Base-by-base conservation (phyloP, 306 rosid genomes). In the Sindora glabra region DNA sequence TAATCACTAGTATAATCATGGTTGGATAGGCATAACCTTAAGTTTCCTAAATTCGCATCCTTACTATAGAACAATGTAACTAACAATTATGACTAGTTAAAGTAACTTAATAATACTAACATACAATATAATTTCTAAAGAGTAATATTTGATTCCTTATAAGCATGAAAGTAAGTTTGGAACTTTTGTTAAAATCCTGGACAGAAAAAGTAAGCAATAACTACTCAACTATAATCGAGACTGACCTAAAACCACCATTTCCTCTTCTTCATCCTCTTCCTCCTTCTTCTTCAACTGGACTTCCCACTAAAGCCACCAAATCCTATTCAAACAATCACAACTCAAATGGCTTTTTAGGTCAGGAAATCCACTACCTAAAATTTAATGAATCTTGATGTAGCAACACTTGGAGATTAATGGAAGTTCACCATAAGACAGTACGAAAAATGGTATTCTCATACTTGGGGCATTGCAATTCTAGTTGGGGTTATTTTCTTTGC, bases 391-490 rank as follows among this genome's bases (percentile, higher is more conserved):
- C 96, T 95, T 0, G 96, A 92, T 70, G 51, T 87, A 1, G 84
- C 80, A 5, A 92, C 96, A n/a, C 94, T 92, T 21, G 69, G 85
- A 37, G 96, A 89, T 69, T 95, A 92, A 62, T 88, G 96, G 99
- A 81, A 60, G 50, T 92, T 30, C 30, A 95, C 99, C 30, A 76
- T 73, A 5, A 78, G 62, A 50, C 86, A 92, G 65, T 92, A 89
- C 77, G 67, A 89, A 37, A 76, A 56, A 60, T 89, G 96, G 94
- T 92, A 92, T 74, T 74, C 94, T 32, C 95, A 81, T 37, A 96
- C 96, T 36, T 92, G 99, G 99, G 96, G 99, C 8, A 80, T 95
- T 39, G 96, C 99, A 23, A 82, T 92, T 70, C 83, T 92, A 5
- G 96, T 95, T 8, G 96, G 99, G 0, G n/a, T 71, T 15, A 85